Evolutionary conservation across 1,284 basidiomycete genomes (phyloP).

Genomic region (Heterobasidion annosum): DNA sequence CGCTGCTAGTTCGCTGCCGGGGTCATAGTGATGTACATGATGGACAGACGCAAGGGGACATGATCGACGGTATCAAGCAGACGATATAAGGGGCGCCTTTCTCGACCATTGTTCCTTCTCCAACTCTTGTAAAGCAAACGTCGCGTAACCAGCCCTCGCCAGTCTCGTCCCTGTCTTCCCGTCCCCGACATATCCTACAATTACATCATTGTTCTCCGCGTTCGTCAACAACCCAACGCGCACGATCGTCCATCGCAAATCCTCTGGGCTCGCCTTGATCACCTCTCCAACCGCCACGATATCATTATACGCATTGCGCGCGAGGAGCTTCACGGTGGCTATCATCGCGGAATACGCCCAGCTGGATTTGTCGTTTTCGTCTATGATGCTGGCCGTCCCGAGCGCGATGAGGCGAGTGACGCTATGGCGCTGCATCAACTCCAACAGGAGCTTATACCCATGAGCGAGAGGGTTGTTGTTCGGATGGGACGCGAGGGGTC

Average conservation of each 20-base stretch:
- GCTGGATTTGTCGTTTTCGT: constrained; percentile 49
- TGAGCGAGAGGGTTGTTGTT: constrained; percentile 48
- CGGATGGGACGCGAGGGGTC: constrained; percentile 37
- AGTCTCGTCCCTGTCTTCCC: constrained; percentile 36
- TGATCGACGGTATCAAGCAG: constrained; percentile 10
- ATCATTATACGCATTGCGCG: constrained; percentile 33
- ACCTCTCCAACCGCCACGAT: constrained; percentile 44
- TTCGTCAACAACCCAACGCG: constrained; percentile 53
- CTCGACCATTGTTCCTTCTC: constrained; percentile 37
- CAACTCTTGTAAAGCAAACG: constrained; percentile 50
- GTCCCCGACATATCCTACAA: constrained; percentile 60
- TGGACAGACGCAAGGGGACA: background rate
- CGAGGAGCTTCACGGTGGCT: constrained; percentile 25
- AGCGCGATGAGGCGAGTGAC: constrained; percentile 55
- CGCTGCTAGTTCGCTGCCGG: no score
- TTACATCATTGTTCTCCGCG: constrained; percentile 29
- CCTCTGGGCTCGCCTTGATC: constrained; percentile 37
- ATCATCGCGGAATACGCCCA: constrained; percentile 36
- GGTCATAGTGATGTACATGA: background rate
- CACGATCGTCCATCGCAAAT: constrained; percentile 58
- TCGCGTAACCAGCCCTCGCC: constrained; percentile 46
- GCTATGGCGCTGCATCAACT: constrained; percentile 37
- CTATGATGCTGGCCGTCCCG: constrained; percentile 54
- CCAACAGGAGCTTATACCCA: constrained; percentile 45
- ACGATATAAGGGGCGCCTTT: constrained; percentile 22